Conservation (phyloP, 2,329 filamentous ascomycete genomes). For the Teratosphaeria pseudoeucalypti region DNA sequence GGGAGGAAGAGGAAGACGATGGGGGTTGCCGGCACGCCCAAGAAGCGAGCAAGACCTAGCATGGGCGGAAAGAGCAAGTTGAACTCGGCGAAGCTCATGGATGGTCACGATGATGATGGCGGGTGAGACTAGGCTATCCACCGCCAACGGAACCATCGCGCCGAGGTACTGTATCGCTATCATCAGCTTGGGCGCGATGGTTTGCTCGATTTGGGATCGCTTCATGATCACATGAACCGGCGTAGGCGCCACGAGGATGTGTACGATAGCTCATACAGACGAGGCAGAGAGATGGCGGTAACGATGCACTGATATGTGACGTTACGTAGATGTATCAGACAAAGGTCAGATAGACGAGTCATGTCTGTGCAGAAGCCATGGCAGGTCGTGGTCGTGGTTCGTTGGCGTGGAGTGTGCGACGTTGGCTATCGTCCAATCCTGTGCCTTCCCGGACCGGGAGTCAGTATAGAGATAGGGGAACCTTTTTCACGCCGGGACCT, state of each 20-base stretch:
- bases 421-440: no score
- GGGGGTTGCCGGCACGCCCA: slow-evolving; percentile 14
- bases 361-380: background rate
- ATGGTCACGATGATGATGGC: slow-evolving; percentile 16
- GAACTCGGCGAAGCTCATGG: slow-evolving; percentile 6
- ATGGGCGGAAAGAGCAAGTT: slow-evolving; percentile 4
- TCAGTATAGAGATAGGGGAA: no score
- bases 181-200: background rate
- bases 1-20: slow-evolving; percentile 37
- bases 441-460: no score
- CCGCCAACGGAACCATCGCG: no score
- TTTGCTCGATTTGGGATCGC: background rate
- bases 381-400: no score
- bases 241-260: background rate
- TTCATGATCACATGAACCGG: background rate
- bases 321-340: background rate
- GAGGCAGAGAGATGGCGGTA: background rate
- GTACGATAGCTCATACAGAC: background rate
- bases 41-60: slow-evolving; percentile 19
- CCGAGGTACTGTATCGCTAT: background rate
- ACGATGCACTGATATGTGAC: background rate
- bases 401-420: no score
- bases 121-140: slow-evolving; percentile 11
- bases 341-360: background rate
- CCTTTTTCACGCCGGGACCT: background rate